Conservation (phyloP, 805 yeast species). For the Cyberlindnera mycetangii region DNA sequence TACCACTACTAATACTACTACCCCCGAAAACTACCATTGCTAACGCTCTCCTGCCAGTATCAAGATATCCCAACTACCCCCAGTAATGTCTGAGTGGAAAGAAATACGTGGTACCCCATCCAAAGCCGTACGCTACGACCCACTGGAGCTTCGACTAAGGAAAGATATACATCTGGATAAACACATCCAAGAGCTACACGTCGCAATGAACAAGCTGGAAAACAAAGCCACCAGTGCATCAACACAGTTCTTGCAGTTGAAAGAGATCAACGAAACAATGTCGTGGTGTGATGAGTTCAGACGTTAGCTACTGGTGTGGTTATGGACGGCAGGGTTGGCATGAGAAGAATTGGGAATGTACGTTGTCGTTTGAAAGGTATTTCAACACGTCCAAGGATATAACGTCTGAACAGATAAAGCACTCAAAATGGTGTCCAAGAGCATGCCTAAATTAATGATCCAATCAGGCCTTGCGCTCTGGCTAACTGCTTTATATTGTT, state of each 20-base stretch:
- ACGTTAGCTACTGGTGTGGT: not conserved
- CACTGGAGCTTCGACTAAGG: slow-evolving; percentile 7
- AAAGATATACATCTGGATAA: slow-evolving; percentile 20
- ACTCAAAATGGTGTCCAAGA: too few species aligned
- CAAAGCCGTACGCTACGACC: slow-evolving; percentile 16
- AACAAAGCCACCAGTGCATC: slow-evolving; percentile 17
- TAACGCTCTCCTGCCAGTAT: too few species aligned
- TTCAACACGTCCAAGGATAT: too few species aligned
- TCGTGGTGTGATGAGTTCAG: slow-evolving; percentile 22
- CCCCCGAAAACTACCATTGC: not conserved
- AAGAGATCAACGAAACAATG: slow-evolving; percentile 17
- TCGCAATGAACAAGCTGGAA: slow-evolving; percentile 23
- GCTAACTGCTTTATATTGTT: not conserved
- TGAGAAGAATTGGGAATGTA: too few species aligned
- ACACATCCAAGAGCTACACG: slow-evolving; percentile 16
- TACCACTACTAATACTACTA: too few species aligned
- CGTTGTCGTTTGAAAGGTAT: too few species aligned
- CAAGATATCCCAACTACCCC: too few species aligned
- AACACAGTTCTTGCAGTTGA: slow-evolving; percentile 10
- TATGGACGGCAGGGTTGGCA: not conserved
- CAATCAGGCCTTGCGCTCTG: not conserved
- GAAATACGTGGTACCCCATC: slow-evolving; percentile 23
- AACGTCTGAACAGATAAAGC: too few species aligned
- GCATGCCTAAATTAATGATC: too few species aligned
- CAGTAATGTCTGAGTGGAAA: slow-evolving; percentile 10